Evolutionary conservation across 768 basidiomycete species (phyloP).

Genomic region (Kwoniella dendrophila): DNA sequence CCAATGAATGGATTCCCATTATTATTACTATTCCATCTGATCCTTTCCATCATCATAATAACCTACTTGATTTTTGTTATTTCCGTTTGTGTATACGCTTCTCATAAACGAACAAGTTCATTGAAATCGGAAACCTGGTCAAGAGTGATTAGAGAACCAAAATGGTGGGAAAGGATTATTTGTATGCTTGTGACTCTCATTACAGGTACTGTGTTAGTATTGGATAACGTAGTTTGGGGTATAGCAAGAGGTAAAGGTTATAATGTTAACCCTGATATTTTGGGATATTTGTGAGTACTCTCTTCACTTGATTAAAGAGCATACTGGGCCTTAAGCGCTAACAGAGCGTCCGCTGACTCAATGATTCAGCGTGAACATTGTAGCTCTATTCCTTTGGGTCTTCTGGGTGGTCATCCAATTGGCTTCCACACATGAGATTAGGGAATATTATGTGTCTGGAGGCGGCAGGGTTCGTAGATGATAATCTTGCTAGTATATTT

Average conservation of each 20-base stretch:
- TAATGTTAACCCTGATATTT: constrained; percentile 22
- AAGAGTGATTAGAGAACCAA: not conserved
- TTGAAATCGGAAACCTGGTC: constrained; percentile 5
- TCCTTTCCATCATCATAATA: constrained; percentile 30
- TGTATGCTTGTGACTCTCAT: constrained; percentile 2
- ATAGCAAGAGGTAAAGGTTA: constrained; percentile 6
- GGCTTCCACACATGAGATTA: constrained; percentile 16
- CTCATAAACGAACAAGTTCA: not conserved
- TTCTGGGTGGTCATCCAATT: constrained; percentile 22
- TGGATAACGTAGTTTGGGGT: constrained; percentile 20
- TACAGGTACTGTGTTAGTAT: constrained; percentile 7
- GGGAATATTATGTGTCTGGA: constrained; percentile 7
- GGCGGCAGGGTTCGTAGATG: constrained; percentile 4
- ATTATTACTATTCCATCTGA: constrained; percentile 35
- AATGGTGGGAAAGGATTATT: constrained; percentile 8
- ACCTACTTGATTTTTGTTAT: constrained; percentile 20
- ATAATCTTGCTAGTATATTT: not conserved
- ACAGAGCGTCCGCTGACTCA: too few species aligned
- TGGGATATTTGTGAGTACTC: constrained; percentile 33
- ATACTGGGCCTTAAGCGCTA: not conserved
- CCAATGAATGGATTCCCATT: constrained; percentile 26
- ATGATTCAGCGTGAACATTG: constrained; percentile 27
- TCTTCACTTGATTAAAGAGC: not conserved
- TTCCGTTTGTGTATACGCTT: not conserved
- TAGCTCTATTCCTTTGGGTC: constrained; percentile 23